phyloP scores from a whole-genome alignment of 2,329 filamentous ascomycete species.

The Phyllosticta paracitricarpa region DNA sequence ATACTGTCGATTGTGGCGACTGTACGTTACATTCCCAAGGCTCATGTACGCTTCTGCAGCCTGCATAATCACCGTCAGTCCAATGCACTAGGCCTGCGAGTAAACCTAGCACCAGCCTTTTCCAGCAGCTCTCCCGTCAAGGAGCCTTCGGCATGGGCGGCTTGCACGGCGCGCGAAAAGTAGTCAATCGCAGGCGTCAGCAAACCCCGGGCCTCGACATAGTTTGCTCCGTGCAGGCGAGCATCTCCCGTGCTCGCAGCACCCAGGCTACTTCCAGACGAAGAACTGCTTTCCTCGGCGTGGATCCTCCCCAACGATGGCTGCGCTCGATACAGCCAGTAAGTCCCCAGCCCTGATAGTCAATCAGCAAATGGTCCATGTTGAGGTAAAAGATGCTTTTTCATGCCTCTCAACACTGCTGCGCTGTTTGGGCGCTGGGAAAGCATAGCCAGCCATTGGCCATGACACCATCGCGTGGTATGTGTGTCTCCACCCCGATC shows the following conservation, averaged over 20 bases:
- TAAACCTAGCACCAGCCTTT: conserved; percentile 26
- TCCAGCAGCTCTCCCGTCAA: conserved; percentile 36
- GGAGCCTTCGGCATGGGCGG: conserved; percentile 29
- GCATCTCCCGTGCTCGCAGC: conserved; percentile 16
- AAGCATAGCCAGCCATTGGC: conserved; percentile 37
- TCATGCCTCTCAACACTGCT: conserved; percentile 33
- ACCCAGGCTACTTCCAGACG: conserved; percentile 24
- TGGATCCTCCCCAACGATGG: conserved; percentile 40
- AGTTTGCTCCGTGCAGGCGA: conserved; percentile 31
- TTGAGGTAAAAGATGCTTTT: background rate
- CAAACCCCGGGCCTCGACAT: conserved; percentile 43
- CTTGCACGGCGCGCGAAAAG: conserved; percentile 36
- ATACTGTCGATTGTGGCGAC: conserved; percentile 33
- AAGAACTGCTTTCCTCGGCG: conserved; percentile 30
- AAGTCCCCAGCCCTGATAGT: conserved; percentile 37
- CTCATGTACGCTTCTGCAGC: conserved; percentile 45
- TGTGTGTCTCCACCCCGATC: conserved; percentile 37
- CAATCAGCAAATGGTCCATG: background rate
- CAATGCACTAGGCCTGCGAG: background rate
- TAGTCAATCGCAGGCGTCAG: conserved; percentile 44
- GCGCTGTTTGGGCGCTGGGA: conserved; percentile 35
- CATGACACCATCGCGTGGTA: conserved; percentile 41
- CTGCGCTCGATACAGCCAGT: conserved; percentile 45
- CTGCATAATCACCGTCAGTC: conserved; percentile 19
- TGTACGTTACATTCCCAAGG: conserved; percentile 40